phyloP scores from a whole-genome alignment of 2,329 filamentous ascomycete genomes.

The Sporothrix luriei region DNA sequence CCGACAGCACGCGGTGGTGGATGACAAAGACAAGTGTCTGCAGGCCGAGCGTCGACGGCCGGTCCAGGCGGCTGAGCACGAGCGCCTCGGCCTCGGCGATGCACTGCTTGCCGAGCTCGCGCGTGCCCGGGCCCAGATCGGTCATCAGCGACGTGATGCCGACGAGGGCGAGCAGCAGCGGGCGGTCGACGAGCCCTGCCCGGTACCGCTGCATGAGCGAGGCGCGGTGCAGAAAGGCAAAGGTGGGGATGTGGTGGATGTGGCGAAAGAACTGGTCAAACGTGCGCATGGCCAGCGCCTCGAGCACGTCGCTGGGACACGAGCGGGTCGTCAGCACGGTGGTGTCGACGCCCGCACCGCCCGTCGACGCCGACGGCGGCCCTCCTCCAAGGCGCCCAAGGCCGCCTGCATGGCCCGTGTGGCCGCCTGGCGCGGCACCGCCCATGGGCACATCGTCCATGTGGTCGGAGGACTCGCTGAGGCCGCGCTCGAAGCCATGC shows the following conservation, averaged over 20 bases:
- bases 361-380: constrained; percentile 22
- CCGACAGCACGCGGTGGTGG: constrained; percentile 52
- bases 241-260: constrained; percentile 61
- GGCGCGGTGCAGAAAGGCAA: constrained; percentile 61
- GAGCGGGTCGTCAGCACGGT: not conserved
- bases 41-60: constrained; percentile 60
- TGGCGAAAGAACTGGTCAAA: constrained; percentile 62
- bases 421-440: constrained; percentile 1
- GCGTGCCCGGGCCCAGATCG: constrained; percentile 55
- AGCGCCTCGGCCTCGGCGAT: constrained; percentile 58
- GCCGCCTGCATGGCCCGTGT: not conserved
- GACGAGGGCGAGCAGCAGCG: constrained; percentile 57
- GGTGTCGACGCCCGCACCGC: constrained; percentile 21
- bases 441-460: constrained; percentile 24
- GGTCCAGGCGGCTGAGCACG: constrained; percentile 57
- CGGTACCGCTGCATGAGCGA: constrained; percentile 63
- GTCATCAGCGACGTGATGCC: constrained; percentile 60
- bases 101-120: constrained; percentile 57
- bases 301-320: constrained; percentile 48
- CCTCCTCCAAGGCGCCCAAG: not conserved
- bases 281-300: constrained; percentile 54
- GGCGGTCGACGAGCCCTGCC: constrained; percentile 58
- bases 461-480: constrained; percentile 38
- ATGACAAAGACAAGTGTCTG: constrained; percentile 52
- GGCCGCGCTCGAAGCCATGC: constrained; percentile 42